Conservation (phyloP, 2,329 filamentous ascomycete species). For the Cytospora schulzeri region DNA sequence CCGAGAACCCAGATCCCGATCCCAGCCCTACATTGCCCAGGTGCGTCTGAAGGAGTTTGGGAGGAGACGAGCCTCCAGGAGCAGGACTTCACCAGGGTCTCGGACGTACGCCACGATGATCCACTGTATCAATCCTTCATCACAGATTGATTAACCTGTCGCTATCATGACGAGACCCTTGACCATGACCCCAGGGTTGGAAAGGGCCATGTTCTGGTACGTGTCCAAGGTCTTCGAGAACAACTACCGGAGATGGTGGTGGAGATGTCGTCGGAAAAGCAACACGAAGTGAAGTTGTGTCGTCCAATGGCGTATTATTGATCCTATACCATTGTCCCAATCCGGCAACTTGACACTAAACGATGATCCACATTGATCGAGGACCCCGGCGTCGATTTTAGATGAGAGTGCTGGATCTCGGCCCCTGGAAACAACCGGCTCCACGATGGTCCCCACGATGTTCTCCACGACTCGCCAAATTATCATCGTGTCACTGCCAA, state of each 20-base stretch:
- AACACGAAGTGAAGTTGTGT: background rate
- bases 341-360: conserved; percentile 18
- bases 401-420: conserved; percentile 5
- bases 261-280: conserved; percentile 10
- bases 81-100: background rate
- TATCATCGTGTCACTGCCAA: conserved; percentile 8
- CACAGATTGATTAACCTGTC: conserved; percentile 15
- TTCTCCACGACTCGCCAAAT: conserved; percentile 16
- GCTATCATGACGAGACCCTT: conserved; percentile 8
- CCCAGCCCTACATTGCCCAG: background rate
- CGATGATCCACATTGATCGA: conserved; percentile 6
- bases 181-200: conserved; percentile 9
- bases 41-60: background rate
- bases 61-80: conserved; percentile 7
- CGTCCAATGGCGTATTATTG: conserved; percentile 27
- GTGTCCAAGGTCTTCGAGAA: conserved; percentile 4
- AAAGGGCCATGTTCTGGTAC: conserved; percentile 9
- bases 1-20: conserved; percentile 10
- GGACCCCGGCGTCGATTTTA: background rate
- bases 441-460: conserved; percentile 1
- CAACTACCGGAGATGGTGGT: background rate
- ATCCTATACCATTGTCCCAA: background rate
- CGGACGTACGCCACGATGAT: conserved; percentile 11
- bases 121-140: conserved; percentile 26
- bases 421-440: conserved; percentile 20